phyloP scores from a whole-genome alignment of 352 stramenopile species.

The Pythium brassicae region DNA sequence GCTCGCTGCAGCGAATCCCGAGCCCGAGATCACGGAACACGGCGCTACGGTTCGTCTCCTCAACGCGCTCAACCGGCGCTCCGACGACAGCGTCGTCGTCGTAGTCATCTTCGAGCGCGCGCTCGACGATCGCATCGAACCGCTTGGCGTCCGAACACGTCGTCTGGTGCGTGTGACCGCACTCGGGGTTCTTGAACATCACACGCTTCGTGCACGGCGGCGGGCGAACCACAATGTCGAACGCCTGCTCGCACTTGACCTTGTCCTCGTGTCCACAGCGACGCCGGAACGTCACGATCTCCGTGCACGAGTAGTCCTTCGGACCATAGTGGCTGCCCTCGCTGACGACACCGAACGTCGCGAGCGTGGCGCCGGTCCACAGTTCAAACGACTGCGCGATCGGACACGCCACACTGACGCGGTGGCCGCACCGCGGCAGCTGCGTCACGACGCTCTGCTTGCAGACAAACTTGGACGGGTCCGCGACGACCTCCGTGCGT shows the following conservation, averaged over 20 bases:
- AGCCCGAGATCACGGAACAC: slow-evolving; percentile 43
- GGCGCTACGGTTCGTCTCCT: slow-evolving; percentile 18
- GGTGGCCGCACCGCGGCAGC: slow-evolving; percentile 67
- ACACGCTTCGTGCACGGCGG: slow-evolving; percentile 44
- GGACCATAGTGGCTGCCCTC: slow-evolving; percentile 59
- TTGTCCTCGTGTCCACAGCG: slow-evolving; percentile 54
- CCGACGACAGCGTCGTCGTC: neutral
- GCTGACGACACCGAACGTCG: slow-evolving; percentile 39
- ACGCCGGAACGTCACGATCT: slow-evolving; percentile 53
- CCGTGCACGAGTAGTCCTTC: slow-evolving; percentile 66
- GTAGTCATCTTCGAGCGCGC: slow-evolving; percentile 6
- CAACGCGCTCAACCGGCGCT: slow-evolving; percentile 27
- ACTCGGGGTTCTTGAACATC: slow-evolving; percentile 56
- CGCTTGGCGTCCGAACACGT: slow-evolving; percentile 41
- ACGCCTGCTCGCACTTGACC: slow-evolving; percentile 61
- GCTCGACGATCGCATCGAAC: slow-evolving; percentile 6
- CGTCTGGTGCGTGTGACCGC: slow-evolving; percentile 50
- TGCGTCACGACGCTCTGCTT: slow-evolving; percentile 42
- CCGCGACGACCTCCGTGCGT: slow-evolving; percentile 25
- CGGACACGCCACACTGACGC: slow-evolving; percentile 41
- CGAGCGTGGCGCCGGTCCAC: slow-evolving; percentile 38
- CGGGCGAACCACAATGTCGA: slow-evolving; percentile 47
- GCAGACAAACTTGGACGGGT: slow-evolving; percentile 36
- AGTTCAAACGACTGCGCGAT: slow-evolving; percentile 31
- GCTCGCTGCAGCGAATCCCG: slow-evolving; percentile 29